phyloP scores from a whole-genome alignment of 768 basidiomycete genomes.

The Leccinellum albellum region DNA sequence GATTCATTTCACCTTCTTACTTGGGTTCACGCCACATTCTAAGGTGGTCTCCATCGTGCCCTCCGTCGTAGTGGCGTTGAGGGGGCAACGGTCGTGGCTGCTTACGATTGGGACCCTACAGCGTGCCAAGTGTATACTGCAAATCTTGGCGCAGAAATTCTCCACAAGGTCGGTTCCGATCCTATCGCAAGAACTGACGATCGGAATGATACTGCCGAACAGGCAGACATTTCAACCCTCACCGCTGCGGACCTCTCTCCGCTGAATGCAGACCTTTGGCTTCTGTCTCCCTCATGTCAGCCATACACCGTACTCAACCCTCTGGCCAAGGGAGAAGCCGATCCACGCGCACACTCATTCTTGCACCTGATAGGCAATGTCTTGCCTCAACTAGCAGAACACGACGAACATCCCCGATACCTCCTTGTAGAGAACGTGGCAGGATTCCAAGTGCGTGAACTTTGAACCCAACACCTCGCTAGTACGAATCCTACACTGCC shows the following conservation, averaged over 20 bases:
- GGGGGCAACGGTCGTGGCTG: conserved; percentile 48
- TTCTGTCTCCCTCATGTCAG: conserved; percentile 80
- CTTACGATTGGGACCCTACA: conserved; percentile 82
- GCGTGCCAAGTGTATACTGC: conserved; percentile 67
- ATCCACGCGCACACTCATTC: conserved; percentile 76
- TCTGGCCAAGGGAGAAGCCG: conserved; percentile 61
- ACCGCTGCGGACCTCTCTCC: conserved; percentile 43
- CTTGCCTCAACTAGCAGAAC: conserved; percentile 52
- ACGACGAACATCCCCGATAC: conserved; percentile 47
- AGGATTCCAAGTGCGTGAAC: conserved; percentile 66
- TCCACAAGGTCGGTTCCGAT: conserved; percentile 32
- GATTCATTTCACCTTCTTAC: neutral
- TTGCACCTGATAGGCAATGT: conserved; percentile 62
- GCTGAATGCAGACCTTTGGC: conserved; percentile 62
- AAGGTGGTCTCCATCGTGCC: conserved; percentile 74
- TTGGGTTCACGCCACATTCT: conserved; percentile 1
- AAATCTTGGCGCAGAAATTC: conserved; percentile 50
- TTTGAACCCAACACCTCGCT: neutral
- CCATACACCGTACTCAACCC: conserved; percentile 81
- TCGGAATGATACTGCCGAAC: conserved; percentile 5
- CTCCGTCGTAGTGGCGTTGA: conserved; percentile 48
- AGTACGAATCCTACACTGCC: conserved; percentile 7
- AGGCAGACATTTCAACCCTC: conserved; percentile 63
- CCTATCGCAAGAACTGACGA: neutral
- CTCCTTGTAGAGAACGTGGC: conserved; percentile 79